Percentiles rank a stretch among this genome's conserved stretches.
Conservation (phyloP, 192 early-diverging fungal species). For the Irineochytrium annulatum region DNA sequence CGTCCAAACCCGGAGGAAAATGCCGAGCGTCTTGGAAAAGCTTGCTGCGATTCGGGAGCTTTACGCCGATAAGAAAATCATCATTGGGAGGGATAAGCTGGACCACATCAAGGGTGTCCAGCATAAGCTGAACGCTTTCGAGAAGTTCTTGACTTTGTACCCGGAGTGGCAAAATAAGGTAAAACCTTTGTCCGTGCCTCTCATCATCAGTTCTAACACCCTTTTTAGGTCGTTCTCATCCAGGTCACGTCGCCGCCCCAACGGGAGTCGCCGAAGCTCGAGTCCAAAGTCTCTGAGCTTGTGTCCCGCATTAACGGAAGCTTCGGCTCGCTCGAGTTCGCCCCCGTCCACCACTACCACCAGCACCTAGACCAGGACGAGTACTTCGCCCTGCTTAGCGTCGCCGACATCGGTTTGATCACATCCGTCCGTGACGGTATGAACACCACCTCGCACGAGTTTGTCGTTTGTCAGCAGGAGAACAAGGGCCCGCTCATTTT, state of each 20-base stretch:
- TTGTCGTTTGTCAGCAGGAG: constrained; percentile 79
- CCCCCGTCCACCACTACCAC: constrained; percentile 90
- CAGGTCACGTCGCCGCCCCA: constrained; percentile 90
- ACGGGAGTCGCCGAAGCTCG: constrained; percentile 51
- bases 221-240: constrained; percentile 73
- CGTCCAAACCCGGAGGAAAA: constrained; percentile 53
- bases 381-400: constrained; percentile 86
- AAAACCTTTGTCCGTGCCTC: background rate
- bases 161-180: constrained; percentile 91
- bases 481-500: constrained; percentile 84
- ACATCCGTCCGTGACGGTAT: constrained; percentile 93
- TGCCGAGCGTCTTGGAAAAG: constrained; percentile 68
- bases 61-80: constrained; percentile 85
- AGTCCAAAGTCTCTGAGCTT: constrained; percentile 85
- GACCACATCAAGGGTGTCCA: constrained; percentile 91
- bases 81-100: constrained; percentile 94
- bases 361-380: constrained; percentile 92
- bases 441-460: constrained; percentile 95
- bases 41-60: constrained; percentile 74
- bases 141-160: constrained; percentile 82
- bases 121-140: constrained; percentile 94
- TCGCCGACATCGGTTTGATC: constrained; percentile 92
- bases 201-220: background rate
- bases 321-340: constrained; percentile 92
- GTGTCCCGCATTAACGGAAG: constrained; percentile 90